Base-by-base conservation (phyloP, 108 stramenopile species). In the Discostella stelligeroides region DNA sequence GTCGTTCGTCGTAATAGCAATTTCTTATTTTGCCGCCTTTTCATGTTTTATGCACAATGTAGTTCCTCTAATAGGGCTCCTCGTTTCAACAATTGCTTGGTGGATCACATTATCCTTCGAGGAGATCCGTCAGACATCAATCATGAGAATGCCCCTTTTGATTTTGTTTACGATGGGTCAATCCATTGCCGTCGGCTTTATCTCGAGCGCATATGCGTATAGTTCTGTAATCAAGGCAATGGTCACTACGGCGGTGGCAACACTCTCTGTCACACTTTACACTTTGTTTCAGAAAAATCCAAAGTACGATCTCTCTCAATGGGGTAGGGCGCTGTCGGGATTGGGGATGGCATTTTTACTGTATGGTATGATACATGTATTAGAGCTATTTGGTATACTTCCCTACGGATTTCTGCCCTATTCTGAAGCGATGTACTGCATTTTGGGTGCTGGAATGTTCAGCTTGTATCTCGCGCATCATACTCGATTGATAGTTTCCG, bases 301-400 rank as follows among this genome's bases (percentile, higher is more conserved):
- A 15, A 92, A 94, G 56, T 91, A 93, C 63, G 97, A 98, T 80
- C 76, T 97, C 30, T 90, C 91, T 7, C 92, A 95, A 66, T 92
- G 74, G 91, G 95, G 91, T 37, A 63, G 78, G 7, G 85, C 73
- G 29, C 72, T 79, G 47, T 85, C 76, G 27, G 86, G 85, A 42
- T 77, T 86, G 42, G 84, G 81, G 17, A 67, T 91, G 79, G 83
- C 89, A 51, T 74, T 89, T 75, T 27, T 91, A 71, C 13, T 92
- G 54, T 87, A 86, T 78, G 64, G 89, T 43, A 3, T 95, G 28
- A 63, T 95, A 66, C 80, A 82, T 70, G 15, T 95, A 38, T 70
- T 92, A 64, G 88, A 95, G 71, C 21, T 73, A 60, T 53, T 83
- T 70, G 88, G 86, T 1, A 48, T 85, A 43, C 21, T 94, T 10